Conservation (phyloP, 148 eudicot species). For the Cornus kousa region DNA sequence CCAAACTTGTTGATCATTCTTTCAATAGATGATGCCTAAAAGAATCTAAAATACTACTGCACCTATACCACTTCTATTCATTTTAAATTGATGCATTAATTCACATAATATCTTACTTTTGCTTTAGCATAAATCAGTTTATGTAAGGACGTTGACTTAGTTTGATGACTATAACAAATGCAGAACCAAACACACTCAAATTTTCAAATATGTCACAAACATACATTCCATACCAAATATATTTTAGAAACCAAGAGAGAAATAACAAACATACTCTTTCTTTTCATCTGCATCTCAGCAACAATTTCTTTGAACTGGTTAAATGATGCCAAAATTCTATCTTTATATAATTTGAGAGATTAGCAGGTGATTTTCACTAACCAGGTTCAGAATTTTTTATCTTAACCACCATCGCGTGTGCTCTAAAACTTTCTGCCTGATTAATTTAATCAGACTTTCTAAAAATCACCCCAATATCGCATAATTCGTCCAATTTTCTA, state of each 20-base stretch:
- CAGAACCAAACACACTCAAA: neutral
- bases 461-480: neutral
- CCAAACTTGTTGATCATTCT: too few species aligned
- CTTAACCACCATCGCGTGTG: neutral
- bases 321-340: neutral
- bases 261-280: neutral
- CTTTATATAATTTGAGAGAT: neutral
- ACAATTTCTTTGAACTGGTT: neutral
- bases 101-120: too few species aligned
- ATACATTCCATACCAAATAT: neutral
- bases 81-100: too few species aligned
- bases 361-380: neutral
- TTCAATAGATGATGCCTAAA: too few species aligned
- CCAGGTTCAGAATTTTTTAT: neutral
- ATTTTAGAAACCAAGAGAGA: neutral
- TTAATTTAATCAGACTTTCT: neutral
- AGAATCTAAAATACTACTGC: too few species aligned
- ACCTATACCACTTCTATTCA: too few species aligned
- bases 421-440: neutral
- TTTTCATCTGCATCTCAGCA: neutral
- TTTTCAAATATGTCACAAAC: neutral
- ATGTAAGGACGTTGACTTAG: too few species aligned
- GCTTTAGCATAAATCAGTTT: too few species aligned
- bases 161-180: neutral
- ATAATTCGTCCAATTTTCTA: neutral